phyloP scores from a whole-genome alignment of 106 monocot species.

The Hemerocallis citrina region DNA sequence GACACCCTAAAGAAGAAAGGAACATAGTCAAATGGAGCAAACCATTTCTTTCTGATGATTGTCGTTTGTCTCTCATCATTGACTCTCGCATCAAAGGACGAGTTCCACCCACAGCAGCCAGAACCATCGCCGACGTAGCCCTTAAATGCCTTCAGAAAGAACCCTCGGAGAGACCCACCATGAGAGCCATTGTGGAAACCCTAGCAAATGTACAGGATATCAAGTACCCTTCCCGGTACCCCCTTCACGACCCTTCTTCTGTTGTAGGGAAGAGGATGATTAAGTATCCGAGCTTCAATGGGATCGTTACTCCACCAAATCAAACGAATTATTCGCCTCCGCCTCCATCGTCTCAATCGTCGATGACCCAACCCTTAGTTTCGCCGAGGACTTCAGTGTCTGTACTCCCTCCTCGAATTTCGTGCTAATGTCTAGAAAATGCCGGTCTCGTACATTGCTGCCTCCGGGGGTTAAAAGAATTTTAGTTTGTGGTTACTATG shows the following conservation, averaged over 20 bases:
- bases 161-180: conserved; percentile 78
- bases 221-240: conserved; percentile 50
- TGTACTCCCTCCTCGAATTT: conserved; percentile 31
- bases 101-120: conserved; percentile 61
- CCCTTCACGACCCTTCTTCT: conserved; percentile 61
- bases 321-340: conserved; percentile 22
- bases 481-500: conserved; percentile 31
- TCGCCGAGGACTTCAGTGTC: conserved; percentile 44
- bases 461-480: conserved; percentile 57
- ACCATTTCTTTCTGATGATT: conserved; percentile 75
- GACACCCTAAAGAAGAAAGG: conserved; percentile 60
- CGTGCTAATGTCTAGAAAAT: conserved; percentile 43
- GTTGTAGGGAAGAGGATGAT: conserved; percentile 40
- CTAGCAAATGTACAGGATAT: conserved; percentile 61
- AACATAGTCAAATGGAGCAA: conserved; percentile 82
- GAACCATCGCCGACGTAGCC: conserved; percentile 62
- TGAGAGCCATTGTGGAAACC: conserved; percentile 57
- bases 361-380: conserved; percentile 14
- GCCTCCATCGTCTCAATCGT: conserved; percentile 17
- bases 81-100: conserved; percentile 81
- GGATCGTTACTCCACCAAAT: conserved; percentile 13
- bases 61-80: conserved; percentile 73
- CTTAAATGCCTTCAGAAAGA: conserved; percentile 67
- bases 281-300: conserved; percentile 64
- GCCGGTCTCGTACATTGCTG: conserved; percentile 18